Evolutionary conservation across 371 early-diverging fungal genomes (phyloP).

Genomic region (Mortierella sp.): DNA sequence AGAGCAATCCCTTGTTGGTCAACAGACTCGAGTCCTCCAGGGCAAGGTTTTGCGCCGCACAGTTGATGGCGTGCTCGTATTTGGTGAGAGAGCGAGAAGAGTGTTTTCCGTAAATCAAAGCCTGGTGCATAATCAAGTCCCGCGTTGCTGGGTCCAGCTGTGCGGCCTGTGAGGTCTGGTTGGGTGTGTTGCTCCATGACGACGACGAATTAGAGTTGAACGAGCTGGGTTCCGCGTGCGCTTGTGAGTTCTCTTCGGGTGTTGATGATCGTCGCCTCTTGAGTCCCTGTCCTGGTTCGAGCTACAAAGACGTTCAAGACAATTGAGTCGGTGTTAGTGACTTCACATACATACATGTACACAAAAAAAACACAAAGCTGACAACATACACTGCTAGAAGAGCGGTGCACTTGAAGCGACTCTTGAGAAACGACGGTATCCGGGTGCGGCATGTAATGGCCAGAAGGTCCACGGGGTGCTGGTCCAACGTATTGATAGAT

Average conservation of each 20-base stretch:
- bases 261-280: constrained; percentile 46
- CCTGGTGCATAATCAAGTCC: constrained; percentile 65
- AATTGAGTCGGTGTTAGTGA: background rate
- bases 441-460: constrained; percentile 22
- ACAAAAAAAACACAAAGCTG: background rate
- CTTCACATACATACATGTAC: background rate
- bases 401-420: constrained; percentile 17
- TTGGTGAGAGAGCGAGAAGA: constrained; percentile 62
- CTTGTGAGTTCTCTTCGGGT: constrained; percentile 35
- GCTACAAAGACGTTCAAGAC: background rate
- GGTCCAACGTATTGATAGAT: constrained; percentile 41
- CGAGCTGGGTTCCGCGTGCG: constrained; percentile 37
- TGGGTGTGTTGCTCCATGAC: constrained; percentile 36
- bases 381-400: constrained; percentile 30
- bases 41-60: constrained; percentile 65
- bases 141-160: constrained; percentile 29
- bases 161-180: constrained; percentile 14
- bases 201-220: constrained; percentile 41
- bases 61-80: constrained; percentile 72
- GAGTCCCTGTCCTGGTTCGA: constrained; percentile 15
- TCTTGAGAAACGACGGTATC: constrained; percentile 25
- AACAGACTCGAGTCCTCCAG: constrained; percentile 64
- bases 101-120: constrained; percentile 70
- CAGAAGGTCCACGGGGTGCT: constrained; percentile 9
- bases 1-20: constrained; percentile 63